Base-by-base conservation (phyloP, 805 yeast genomes). In the Ogataea sp. region DNA sequence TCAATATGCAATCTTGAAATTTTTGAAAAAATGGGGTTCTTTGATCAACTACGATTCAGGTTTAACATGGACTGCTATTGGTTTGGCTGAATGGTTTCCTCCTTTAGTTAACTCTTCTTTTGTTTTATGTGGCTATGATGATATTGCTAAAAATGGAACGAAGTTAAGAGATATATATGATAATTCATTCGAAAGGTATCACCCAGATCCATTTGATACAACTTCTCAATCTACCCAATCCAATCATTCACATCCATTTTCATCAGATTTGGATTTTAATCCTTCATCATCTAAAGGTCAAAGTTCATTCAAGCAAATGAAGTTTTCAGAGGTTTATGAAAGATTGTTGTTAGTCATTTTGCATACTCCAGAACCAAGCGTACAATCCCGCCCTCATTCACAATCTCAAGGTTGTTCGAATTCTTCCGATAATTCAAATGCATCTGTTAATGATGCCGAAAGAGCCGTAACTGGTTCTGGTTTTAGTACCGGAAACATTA, bases 71-170 rank as follows among this genome's bases (percentile, higher is more conserved):
- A 75, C 85, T 16, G 96, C 96, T 0, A 61, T 86, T 25, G 88
- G 87, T 10, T 62, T 89, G 34, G 90, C 95, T 1, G 95, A 87
- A 57, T 88, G 95, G 95, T 71, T 78, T 25, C 89, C 94, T 6
- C 86, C 84, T 1, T 59, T 76, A 29, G 65, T 65, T 14, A 64
- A 67, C 36, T 70, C 77, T 11, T 65, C 68, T 15, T 73, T 70
- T 65, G 80, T 77, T 2, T 55, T 77, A 32, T 66, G 74, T 41
- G 82, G 81, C 4, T 62, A 77, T 42, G 79, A 74, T 49, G 62
- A 59, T 40, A 48, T 58, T 38, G 61, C 66, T 27, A 60, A 50
- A 40, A 59, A 61, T 41, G 65, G 66, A 23, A 56, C 65, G 4
- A 60, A 59, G 39, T 45, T 62, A 29, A 51, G 63, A 43, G 53